Conservation (phyloP, 2,329 filamentous ascomycete species). For the Colletotrichum ledebouriae region DNA sequence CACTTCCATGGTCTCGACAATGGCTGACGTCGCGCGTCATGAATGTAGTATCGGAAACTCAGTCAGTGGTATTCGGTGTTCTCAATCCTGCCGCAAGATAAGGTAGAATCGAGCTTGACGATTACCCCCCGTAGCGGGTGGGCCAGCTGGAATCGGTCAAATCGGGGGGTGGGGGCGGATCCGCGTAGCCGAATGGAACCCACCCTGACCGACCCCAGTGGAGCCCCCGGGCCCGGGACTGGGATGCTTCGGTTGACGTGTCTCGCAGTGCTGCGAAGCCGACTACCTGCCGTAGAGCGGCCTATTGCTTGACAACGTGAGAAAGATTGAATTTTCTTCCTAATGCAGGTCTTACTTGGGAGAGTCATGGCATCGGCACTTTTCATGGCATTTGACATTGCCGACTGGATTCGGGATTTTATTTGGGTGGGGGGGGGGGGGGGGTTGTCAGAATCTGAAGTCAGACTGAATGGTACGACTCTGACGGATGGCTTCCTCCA, state of each 20-base stretch:
- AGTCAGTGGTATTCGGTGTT: background rate
- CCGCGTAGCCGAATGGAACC: constrained; percentile 14
- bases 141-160: background rate
- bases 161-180: constrained; percentile 18
- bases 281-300: background rate
- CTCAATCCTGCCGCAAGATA: background rate
- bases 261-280: background rate
- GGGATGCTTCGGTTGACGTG: background rate
- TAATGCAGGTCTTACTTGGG: background rate
- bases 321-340: constrained; percentile 1
- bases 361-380: background rate
- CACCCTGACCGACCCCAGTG: constrained; percentile 1
- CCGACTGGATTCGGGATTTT: constrained; percentile 19
- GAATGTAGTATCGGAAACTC: background rate
- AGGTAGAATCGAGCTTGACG: constrained; percentile 1
- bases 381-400: background rate
- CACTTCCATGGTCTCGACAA: constrained; percentile 4
- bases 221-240: constrained; percentile 2
- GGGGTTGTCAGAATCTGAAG: background rate
- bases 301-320: background rate
- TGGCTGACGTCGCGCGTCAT: constrained; percentile 1
- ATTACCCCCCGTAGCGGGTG: background rate
- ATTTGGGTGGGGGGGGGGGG: background rate
- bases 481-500: constrained; percentile 8
- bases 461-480: constrained; percentile 34